Conservation (phyloP, 2,329 filamentous ascomycete species). For the Talaromyces sp. region DNA sequence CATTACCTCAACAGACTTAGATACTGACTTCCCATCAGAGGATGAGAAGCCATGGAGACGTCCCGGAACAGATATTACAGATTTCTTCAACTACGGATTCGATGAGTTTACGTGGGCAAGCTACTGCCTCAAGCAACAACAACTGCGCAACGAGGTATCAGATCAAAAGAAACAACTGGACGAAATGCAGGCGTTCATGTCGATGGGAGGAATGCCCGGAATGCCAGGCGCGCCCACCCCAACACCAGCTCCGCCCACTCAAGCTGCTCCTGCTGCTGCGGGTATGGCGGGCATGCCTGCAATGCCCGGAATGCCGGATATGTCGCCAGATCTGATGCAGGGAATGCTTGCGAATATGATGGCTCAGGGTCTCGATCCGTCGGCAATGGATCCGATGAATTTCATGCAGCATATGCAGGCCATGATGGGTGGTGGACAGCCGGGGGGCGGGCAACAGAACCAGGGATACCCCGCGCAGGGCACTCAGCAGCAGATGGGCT, state of each 20-base stretch:
- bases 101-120: constrained; percentile 98
- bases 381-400: constrained; percentile 52
- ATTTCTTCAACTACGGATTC: constrained; percentile 99
- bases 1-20: constrained; percentile 74
- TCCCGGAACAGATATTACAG: constrained; percentile 88
- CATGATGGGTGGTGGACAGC: constrained; percentile 46
- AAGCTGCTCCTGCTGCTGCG: constrained; percentile 25
- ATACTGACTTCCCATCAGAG: constrained; percentile 67
- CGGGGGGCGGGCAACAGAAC: constrained; percentile 34
- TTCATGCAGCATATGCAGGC: constrained; percentile 55
- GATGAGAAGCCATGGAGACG: constrained; percentile 90
- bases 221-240: constrained; percentile 36
- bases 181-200: constrained; percentile 60
- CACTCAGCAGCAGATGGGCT: constrained; percentile 43
- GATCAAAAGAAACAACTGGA: constrained; percentile 71
- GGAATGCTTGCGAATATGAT: constrained; percentile 57
- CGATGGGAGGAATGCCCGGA: constrained; percentile 47
- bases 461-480: constrained; percentile 36
- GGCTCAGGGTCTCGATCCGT: constrained; percentile 53
- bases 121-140: constrained; percentile 86
- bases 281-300: constrained; percentile 33
- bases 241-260: constrained; percentile 27
- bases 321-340: constrained; percentile 57
- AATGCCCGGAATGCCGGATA: constrained; percentile 49
- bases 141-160: constrained; percentile 70